Evolutionary conservation across 176 grass and related monocot genomes (phyloP).

Genomic region (Eragrostis nindensis): DNA sequence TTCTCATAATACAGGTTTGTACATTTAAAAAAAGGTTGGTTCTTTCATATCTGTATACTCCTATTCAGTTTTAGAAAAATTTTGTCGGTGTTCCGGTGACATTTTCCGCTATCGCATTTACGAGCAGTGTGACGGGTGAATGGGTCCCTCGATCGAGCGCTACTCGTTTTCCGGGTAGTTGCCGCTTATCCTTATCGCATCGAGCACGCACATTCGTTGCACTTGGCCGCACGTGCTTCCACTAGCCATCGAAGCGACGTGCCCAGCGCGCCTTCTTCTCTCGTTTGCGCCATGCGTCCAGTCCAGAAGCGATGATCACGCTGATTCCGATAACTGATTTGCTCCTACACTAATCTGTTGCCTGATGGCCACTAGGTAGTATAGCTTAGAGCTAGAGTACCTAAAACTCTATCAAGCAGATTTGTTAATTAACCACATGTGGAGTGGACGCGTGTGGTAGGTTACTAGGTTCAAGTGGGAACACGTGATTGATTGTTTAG

Average conservation of each 20-base stretch:
- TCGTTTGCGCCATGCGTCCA: background rate
- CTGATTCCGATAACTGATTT: too few relatives aligned
- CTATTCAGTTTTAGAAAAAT: background rate
- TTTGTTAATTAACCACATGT: background rate
- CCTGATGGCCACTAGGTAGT: background rate
- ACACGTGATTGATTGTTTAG: background rate
- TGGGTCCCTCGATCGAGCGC: background rate
- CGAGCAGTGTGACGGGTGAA: too few relatives aligned
- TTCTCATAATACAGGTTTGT: too few relatives aligned
- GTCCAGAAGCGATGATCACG: background rate
- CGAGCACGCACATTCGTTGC: background rate
- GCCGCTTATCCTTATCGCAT: constrained; percentile 9
- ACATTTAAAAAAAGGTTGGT: too few relatives aligned
- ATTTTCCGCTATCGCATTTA: background rate
- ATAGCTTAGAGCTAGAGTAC: background rate
- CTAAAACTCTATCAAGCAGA: too few relatives aligned
- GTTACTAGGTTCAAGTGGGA: background rate
- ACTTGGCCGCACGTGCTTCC: background rate
- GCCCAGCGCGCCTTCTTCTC: background rate
- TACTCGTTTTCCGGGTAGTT: background rate
- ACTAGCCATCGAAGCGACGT: background rate
- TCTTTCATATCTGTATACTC: background rate
- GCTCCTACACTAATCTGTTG: background rate
- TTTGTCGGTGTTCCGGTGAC: background rate
- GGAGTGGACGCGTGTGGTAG: background rate